Evolutionary conservation across 2,329 filamentous ascomycete species (phyloP), one percentile per base, ranked within the genome.

Genomic region (Aspergillus arachidicola): DNA sequence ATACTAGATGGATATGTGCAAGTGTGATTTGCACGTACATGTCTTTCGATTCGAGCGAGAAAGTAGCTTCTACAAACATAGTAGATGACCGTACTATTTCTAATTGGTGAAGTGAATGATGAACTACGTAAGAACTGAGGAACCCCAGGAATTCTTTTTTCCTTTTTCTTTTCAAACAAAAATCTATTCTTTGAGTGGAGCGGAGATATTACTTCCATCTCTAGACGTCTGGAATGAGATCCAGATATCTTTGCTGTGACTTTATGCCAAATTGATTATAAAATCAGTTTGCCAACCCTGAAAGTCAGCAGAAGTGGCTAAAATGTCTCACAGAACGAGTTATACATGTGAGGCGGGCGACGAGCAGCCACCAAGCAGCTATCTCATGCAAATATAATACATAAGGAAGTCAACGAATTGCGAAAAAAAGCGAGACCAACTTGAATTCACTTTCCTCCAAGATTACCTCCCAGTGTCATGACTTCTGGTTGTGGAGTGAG

Each of bases 401-500:
- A 61, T 54, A 58, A 19, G 32, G 45, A 61, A 46, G 46, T 36
- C 41, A 54, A 14, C 36, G 38, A 53, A 36, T 12, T 28, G 55
- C 41, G 43, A 16, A 46, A 58, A 58, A 53, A 57, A 38, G 54
- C 46, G 30, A 61, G 23, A 41, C 16, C 16, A 30, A 45, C 19
- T 21, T 21, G 11, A 58, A 61, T 61, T 55, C 26, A 58, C 45
- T 23, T 58, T 61, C 34, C 60, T 61, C 60, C 55, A 50, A 23
- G 21, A 32, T 53, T 26, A 51, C n/a, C 19, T 32, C 30, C 28
- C 19, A 51, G 48, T 28, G 28, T 21, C 26, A 51, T 21, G 26
- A 19, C n/a, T 36, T 38, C 38, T 41, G 16, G 38, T 12, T 36
- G 36, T 45, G 21, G 38, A 45, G 30, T 34, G 56, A 57, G 59